phyloP scores from a whole-genome alignment of 139 green algal genomes.

The Asterochloris sp. region DNA sequence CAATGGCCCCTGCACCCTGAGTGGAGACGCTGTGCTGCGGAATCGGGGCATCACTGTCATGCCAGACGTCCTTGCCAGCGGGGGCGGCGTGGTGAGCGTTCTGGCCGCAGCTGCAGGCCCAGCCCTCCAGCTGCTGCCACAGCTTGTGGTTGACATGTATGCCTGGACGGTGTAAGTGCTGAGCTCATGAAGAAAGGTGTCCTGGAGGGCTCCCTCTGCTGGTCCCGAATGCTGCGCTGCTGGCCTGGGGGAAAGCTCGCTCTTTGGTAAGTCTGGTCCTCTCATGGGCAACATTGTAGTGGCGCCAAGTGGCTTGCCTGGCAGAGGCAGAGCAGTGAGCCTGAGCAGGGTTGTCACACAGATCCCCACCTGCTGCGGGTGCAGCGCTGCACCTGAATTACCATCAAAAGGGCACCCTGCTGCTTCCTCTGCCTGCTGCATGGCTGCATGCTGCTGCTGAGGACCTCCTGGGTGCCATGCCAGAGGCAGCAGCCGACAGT shows the following conservation, averaged over 20 bases:
- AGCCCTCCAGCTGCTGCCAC: constrained; percentile 73
- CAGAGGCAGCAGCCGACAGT: neutral
- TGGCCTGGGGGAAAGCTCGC: neutral
- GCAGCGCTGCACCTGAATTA: no score
- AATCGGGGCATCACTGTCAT: constrained; percentile 46
- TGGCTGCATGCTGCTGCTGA: neutral
- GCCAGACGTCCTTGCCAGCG: constrained; percentile 59
- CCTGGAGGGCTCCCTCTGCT: neutral
- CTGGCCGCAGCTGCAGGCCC: constrained; percentile 89
- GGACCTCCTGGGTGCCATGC: neutral
- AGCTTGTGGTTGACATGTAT: neutral
- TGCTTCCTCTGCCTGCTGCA: no score
- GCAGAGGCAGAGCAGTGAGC: no score
- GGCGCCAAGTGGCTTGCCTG: no score
- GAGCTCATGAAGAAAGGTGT: neutral
- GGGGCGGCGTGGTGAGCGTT: constrained; percentile 58
- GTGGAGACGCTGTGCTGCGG: constrained; percentile 50
- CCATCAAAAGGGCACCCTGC: no score
- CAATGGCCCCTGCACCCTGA: constrained; percentile 51
- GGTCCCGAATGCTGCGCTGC: neutral
- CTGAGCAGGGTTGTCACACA: no score
- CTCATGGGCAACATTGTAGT: no score
- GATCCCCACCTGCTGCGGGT: no score
- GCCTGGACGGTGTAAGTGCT: neutral
- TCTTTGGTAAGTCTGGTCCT: neutral